Evolutionary conservation across 2,329 filamentous ascomycete genomes (phyloP).

Genomic region (Pyricularia sp.): DNA sequence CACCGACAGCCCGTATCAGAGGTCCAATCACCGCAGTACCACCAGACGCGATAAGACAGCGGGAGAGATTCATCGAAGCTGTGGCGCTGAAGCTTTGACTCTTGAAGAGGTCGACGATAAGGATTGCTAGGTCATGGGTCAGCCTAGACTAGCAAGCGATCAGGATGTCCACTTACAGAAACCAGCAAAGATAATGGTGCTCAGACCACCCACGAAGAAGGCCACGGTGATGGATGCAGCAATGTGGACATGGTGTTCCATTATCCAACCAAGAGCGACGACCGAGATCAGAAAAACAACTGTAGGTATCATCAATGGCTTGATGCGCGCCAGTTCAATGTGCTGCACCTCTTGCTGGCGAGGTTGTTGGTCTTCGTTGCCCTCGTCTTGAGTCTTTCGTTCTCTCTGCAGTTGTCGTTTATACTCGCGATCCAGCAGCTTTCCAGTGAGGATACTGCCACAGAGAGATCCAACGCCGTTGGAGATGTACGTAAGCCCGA

Average conservation of each 20-base stretch:
- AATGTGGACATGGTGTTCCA: neutral
- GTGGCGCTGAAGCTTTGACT: neutral
- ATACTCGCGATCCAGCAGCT: slow-evolving; percentile 1
- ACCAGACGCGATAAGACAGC: neutral
- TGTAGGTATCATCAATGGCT: neutral
- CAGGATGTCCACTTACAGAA: neutral
- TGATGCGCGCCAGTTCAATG: neutral
- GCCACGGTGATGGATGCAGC: neutral
- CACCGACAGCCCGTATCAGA: neutral
- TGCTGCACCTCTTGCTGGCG: neutral
- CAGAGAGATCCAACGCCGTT: neutral
- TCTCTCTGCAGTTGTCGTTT: neutral
- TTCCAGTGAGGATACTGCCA: neutral
- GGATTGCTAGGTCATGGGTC: neutral
- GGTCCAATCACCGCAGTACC: neutral
- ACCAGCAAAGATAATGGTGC: neutral
- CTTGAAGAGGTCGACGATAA: neutral
- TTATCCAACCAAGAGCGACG: neutral
- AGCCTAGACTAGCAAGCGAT: neutral
- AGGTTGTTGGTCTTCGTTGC: neutral
- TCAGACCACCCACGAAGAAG: neutral
- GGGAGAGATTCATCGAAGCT: neutral
- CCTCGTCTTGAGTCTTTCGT: neutral
- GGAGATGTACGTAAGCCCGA: neutral
- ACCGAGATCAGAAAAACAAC: neutral